Conservation (phyloP, 768 basidiomycete species). For the Saitozyma sp. region DNA sequence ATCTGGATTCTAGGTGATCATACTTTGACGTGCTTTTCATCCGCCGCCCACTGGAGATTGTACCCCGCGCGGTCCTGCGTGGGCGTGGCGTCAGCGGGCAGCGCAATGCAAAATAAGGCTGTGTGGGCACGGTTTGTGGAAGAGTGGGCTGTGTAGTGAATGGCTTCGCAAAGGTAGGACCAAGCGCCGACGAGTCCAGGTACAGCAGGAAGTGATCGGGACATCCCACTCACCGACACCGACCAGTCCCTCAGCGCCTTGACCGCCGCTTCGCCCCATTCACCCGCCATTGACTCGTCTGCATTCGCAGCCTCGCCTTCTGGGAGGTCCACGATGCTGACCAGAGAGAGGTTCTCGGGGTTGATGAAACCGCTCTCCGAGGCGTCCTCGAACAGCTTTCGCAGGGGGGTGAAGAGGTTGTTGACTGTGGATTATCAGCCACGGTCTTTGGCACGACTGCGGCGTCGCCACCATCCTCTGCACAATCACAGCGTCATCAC, state of each 20-base stretch:
- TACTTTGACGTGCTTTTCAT: not conserved
- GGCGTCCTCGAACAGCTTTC: slow-evolving; percentile 67
- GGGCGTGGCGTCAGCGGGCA: too few relatives aligned
- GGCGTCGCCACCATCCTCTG: too few relatives aligned
- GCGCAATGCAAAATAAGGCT: too few relatives aligned
- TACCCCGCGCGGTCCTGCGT: slow-evolving; percentile 35
- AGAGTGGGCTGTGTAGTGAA: too few relatives aligned
- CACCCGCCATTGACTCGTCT: slow-evolving; percentile 21
- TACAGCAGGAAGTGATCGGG: too few relatives aligned
- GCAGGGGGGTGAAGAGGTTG: slow-evolving; percentile 79
- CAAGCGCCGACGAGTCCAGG: too few relatives aligned
- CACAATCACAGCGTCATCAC: too few relatives aligned
- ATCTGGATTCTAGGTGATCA: not conserved
- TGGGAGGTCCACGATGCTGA: slow-evolving; percentile 67
- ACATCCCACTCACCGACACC: slow-evolving; percentile 33
- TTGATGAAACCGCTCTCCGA: slow-evolving; percentile 74
- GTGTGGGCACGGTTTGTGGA: too few relatives aligned
- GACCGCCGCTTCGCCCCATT: slow-evolving; percentile 48
- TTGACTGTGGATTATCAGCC: slow-evolving; percentile 56
- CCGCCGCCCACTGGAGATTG: slow-evolving; percentile 30
- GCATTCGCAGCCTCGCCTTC: slow-evolving; percentile 27
- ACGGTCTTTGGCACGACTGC: too few relatives aligned
- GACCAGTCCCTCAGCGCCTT: slow-evolving; percentile 42
- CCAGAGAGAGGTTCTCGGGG: slow-evolving; percentile 62
- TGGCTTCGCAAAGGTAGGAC: too few relatives aligned